Evolutionary conservation across 495 filamentous ascomycete genomes (phyloP), one percentile per base, ranked within the genome.

Genomic region (Penicillium steckii): DNA sequence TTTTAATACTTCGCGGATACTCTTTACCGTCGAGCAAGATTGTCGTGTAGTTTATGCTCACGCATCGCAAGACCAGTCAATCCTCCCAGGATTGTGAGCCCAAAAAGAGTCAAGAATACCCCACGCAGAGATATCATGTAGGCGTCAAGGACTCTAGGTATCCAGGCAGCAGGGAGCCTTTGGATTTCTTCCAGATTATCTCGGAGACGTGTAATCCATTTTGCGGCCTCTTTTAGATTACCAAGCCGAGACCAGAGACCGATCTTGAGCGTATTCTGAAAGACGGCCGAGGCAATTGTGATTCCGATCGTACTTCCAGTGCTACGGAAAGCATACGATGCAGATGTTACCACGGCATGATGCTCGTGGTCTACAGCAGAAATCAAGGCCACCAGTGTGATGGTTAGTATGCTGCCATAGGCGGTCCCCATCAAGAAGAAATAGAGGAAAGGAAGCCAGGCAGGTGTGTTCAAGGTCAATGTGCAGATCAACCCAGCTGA

Each of bases 231-330:
- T 1, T 86, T 74, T 1, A 78, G 67, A 42, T 80, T 71, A 8
- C 88, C 90, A 47, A 97, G 86, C 9, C 80, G 80, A 15, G 77
- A 73, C 77, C 85, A 87, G 1, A 97, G 77, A 5, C 77, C 57
- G 0, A 49, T 67, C 46, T 82, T 82, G 19, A 78, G 51, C 2
- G 73, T 62, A 30, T 94, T 94, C 62, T 95, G 90, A 60, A 94
- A 96, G 3, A 94, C 84, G 1, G 87, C 78, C 1, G 82, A 84
- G 4, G 87, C 86, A 44, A 93, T 69, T 0, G 90, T 89, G 53
- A 95, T 82, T 18, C 92, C 92, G 33, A 97, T 84, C 0, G 89
- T 91, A 24, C 83, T 83, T 7, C 92, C 92, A 0, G 91, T 90
- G 12, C 85, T 86, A 26, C 89, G 84, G 67, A 91, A 92, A 3